Evolutionary conservation across 1,284 basidiomycete genomes (phyloP).

Genomic region (Sanghuangporus baumii): DNA sequence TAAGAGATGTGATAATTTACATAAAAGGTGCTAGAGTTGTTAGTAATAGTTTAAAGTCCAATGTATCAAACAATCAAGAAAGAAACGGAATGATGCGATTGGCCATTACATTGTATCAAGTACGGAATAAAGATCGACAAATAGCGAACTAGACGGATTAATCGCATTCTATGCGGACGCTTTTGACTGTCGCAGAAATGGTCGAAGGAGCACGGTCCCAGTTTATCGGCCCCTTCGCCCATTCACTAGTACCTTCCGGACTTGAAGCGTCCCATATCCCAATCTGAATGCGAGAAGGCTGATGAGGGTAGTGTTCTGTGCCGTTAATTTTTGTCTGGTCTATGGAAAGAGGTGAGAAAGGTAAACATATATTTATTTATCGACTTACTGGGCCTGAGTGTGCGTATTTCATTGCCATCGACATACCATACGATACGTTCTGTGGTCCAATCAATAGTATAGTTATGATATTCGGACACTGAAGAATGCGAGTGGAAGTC

Average conservation of each 20-base stretch:
- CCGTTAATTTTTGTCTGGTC: conserved; percentile 35
- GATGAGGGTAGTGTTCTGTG: conserved; percentile 32
- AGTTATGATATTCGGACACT: conserved; percentile 30
- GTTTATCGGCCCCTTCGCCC: conserved; percentile 42
- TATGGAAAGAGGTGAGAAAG: conserved; percentile 9
- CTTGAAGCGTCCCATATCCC: conserved; percentile 47
- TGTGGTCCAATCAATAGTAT: conserved; percentile 39
- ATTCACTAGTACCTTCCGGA: conserved; percentile 38
- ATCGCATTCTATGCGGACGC: conserved; percentile 36
- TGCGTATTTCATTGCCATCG: conserved; percentile 34
- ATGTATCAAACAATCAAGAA: background rate
- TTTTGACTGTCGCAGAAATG: conserved; percentile 34
- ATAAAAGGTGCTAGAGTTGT: too few relatives aligned
- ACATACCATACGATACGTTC: conserved; percentile 39
- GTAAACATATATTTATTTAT: background rate
- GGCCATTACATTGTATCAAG: background rate
- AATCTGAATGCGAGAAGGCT: conserved; percentile 33
- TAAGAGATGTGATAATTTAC: too few relatives aligned
- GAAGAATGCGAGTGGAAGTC: conserved; percentile 17
- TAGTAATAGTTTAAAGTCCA: too few relatives aligned
- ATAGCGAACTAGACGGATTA: background rate
- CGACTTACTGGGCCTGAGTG: conserved; percentile 32
- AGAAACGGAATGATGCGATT: background rate
- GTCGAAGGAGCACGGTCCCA: conserved; percentile 32
- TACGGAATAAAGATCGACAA: background rate